Evolutionary conservation across 106 monocot species (phyloP), one percentile per base, ranked within the genome.

Genomic region (Iris macrosiphon): DNA sequence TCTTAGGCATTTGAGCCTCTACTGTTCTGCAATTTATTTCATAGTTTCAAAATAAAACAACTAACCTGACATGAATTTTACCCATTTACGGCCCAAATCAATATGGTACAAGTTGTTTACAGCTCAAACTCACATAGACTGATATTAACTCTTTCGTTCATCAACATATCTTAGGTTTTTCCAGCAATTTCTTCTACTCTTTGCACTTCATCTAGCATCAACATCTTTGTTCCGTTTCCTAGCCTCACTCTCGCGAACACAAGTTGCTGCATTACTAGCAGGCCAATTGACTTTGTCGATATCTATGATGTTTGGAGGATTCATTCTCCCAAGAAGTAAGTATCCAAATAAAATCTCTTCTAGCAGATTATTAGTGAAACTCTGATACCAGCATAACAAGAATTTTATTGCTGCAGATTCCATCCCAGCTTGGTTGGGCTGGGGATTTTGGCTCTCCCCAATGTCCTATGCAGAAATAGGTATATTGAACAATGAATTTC

Each of bases 381-480:
- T 50, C 9, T 46, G 17, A 63, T 4, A 9, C 9, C 14, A 22
- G 4, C 39, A n/a, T 2, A 18, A 8, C 13, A 49, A 29, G 13
- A 63, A 6, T 8, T 39, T 34, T 52, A 14, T 40, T 31, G 7
- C 24, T 41, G 17, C 53, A 64, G 64, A 22, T 19, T 64, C 64
- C 31, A 42, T 64, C 13, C 64, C 64, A 52, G 35, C 13, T 19
- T 64, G 64, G 64, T 31, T 64, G 9, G 23, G 17, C 2, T 64
- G 64, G 64, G 42, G 10, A 18, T 64, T 64, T 53, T 64, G 64
- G 64, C 13, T 64, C 17, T 52, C 52, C 11, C 64, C 64, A 64
- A 14, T 41, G 30, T 41, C 64, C 30, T 64, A 64, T 64, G 64
- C 64, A 31, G 29, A 64, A 35, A 64, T 64, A 52, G 64, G 64